Conservation (phyloP, 768 basidiomycete species). For the Strobilomyces echinocephalus region DNA sequence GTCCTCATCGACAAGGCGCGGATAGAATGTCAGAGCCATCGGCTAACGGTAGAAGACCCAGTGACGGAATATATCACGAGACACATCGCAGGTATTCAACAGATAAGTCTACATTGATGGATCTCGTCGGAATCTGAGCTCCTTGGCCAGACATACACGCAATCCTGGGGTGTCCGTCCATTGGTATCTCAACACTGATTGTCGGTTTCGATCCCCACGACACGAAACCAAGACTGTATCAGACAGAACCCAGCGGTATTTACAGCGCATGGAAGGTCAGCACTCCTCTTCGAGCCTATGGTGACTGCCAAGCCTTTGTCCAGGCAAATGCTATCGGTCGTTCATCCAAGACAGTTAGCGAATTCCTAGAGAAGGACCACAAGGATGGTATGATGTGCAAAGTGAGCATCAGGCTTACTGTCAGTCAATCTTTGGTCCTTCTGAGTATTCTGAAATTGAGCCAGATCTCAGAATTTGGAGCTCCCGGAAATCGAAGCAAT, state of each 20-base stretch:
- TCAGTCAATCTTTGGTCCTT: conserved; percentile 32
- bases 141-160: conserved; percentile 77
- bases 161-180: conserved; percentile 96
- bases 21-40: conserved; percentile 95
- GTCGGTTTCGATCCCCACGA: conserved; percentile 97
- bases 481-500: conserved; percentile 86
- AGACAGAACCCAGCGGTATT: conserved; percentile 97
- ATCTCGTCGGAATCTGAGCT: neutral
- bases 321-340: conserved; percentile 98
- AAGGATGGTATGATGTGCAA: conserved; percentile 85
- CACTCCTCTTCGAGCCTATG: neutral
- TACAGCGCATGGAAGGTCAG: conserved; percentile 97
- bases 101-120: conserved; percentile 46
- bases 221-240: conserved; percentile 80
- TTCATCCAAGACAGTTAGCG: conserved; percentile 96
- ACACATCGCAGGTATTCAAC: conserved; percentile 98
- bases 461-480: conserved; percentile 64
- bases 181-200: conserved; percentile 95
- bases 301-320: neutral
- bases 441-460: neutral
- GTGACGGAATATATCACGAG: conserved; percentile 98
- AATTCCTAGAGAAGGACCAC: conserved; percentile 98
- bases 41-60: conserved; percentile 95
- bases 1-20: conserved; percentile 98
- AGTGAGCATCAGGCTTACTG: conserved; percentile 89